Percentiles rank a stretch among this genome's conserved stretches.
phyloP scores from a whole-genome alignment of 2,329 filamentous ascomycete genomes.

The Dactylonectria macrodidyma region DNA sequence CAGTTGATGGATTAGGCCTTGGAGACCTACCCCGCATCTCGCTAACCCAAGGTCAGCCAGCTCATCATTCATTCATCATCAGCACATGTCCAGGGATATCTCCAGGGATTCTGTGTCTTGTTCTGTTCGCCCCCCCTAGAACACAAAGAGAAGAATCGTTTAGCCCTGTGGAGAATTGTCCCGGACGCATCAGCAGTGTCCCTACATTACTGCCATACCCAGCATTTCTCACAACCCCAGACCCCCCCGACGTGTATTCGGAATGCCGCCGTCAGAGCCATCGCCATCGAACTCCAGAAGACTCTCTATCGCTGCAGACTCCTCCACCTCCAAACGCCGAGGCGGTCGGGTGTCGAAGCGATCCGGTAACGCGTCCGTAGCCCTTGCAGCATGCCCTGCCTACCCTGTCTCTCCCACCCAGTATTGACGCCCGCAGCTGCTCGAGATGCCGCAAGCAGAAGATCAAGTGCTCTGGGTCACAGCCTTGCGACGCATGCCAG shows the following conservation, averaged over 20 bases:
- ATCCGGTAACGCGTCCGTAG: conserved; percentile 47
- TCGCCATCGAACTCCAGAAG: conserved; percentile 37
- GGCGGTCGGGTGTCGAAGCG: conserved; percentile 45
- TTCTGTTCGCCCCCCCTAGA: neutral
- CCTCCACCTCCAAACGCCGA: conserved; percentile 21
- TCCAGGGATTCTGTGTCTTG: neutral
- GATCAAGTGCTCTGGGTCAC: conserved; percentile 52
- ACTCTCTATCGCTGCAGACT: conserved; percentile 30
- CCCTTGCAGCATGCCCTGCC: neutral
- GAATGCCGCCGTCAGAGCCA: conserved; percentile 41
- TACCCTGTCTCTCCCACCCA: neutral
- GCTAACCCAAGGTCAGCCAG: conserved; percentile 5
- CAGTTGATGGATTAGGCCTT: conserved; percentile 1
- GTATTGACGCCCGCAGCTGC: conserved; percentile 34
- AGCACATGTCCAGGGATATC: no score
- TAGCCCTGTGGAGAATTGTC: neutral
- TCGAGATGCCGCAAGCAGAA: conserved; percentile 52
- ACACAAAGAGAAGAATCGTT: neutral
- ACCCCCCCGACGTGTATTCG: neutral
- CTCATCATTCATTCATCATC: neutral
- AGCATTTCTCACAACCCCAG: neutral
- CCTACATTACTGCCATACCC: neutral
- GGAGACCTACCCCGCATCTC: conserved; percentile 30
- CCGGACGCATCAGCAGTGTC: neutral
- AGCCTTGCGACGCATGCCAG: conserved; percentile 52